A percentile compares a stretch with the other conserved stretches of the same genome.
Evolutionary conservation across 331 rosid genomes (phyloP).

Genomic region (Rosa hybrid): DNA sequence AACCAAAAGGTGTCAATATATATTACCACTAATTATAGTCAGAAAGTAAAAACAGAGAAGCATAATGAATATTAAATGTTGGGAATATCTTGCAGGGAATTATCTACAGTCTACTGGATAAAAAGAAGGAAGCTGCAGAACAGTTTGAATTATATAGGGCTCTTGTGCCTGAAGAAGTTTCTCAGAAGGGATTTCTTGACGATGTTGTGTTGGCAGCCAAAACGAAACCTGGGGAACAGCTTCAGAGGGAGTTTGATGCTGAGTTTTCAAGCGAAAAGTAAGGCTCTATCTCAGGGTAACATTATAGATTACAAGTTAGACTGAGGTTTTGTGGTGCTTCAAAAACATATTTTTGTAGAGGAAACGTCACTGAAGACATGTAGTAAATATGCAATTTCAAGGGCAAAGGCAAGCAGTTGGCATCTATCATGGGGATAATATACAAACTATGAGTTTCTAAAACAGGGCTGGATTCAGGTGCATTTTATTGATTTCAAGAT

Average conservation of each 20-base stretch:
- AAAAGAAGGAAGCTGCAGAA: constrained; percentile 72
- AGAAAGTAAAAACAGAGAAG: not conserved
- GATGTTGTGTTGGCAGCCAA: constrained; percentile 76
- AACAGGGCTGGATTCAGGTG: not conserved
- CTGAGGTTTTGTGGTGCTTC: not conserved
- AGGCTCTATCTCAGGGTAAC: not conserved
- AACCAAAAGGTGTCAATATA: not conserved
- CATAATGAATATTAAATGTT: constrained; percentile 6
- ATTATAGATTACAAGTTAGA: not conserved
- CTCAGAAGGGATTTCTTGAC: constrained; percentile 81
- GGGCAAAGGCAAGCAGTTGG: not conserved
- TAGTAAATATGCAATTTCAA: not conserved
- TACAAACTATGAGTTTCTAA: not conserved
- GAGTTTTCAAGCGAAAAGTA: constrained; percentile 50
- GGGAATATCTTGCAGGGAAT: constrained; percentile 61
- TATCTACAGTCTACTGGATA: constrained; percentile 72
- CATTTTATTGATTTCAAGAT: constrained; percentile 2
- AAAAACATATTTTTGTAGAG: not conserved
- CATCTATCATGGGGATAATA: not conserved
- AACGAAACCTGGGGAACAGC: constrained; percentile 49
- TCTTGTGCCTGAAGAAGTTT: constrained; percentile 81
- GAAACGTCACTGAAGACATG: not conserved
- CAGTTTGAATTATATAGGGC: constrained; percentile 73
- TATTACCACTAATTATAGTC: not conserved
- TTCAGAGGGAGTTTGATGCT: constrained; percentile 52